phyloP scores from a whole-genome alignment of 805 yeast genomes.

The Scheffersomyces coipomensis region DNA sequence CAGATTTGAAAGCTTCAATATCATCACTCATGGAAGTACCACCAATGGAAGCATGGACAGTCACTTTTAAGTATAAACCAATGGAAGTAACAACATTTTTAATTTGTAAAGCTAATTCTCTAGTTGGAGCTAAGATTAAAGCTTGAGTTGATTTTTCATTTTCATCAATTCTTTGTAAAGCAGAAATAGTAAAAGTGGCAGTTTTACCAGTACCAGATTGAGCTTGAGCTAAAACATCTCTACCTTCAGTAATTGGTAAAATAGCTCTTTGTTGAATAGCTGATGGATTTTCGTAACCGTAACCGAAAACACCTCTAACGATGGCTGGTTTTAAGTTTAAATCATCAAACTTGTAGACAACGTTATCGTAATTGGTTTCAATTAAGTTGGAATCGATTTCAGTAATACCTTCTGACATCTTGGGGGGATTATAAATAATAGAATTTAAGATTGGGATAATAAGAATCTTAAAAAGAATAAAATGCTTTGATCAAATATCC shows the following conservation, averaged over 20 bases:
- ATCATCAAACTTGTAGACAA: slow-evolving; percentile 67
- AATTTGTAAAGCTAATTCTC: slow-evolving; percentile 96
- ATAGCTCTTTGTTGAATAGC: slow-evolving; percentile 84
- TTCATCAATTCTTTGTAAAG: slow-evolving; percentile 73
- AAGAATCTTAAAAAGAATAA: not conserved
- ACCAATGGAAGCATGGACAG: slow-evolving; percentile 96
- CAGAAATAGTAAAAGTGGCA: slow-evolving; percentile 80
- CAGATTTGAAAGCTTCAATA: slow-evolving; percentile 75
- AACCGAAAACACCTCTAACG: slow-evolving; percentile 76
- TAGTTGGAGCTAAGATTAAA: slow-evolving; percentile 91
- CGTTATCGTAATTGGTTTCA: slow-evolving; percentile 95
- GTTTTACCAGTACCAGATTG: slow-evolving; percentile 91
- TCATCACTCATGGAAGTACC: slow-evolving; percentile 92
- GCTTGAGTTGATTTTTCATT: slow-evolving; percentile 80
- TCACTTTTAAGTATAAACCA: slow-evolving; percentile 86
- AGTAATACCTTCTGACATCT: slow-evolving; percentile 63
- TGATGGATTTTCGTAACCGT: slow-evolving; percentile 80
- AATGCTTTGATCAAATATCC: not conserved
- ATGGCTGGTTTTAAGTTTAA: slow-evolving; percentile 71
- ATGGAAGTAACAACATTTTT: slow-evolving; percentile 88
- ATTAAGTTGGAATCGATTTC: slow-evolving; percentile 82
- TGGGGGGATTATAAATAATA: not conserved
- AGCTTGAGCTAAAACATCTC: slow-evolving; percentile 78
- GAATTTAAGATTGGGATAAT: not conserved
- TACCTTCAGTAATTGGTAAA: slow-evolving; percentile 70